Percentiles rank a stretch among this genome's conserved stretches.
Conservation (phyloP, 192 early-diverging fungal species). For the Backusella liffmaniae region DNA sequence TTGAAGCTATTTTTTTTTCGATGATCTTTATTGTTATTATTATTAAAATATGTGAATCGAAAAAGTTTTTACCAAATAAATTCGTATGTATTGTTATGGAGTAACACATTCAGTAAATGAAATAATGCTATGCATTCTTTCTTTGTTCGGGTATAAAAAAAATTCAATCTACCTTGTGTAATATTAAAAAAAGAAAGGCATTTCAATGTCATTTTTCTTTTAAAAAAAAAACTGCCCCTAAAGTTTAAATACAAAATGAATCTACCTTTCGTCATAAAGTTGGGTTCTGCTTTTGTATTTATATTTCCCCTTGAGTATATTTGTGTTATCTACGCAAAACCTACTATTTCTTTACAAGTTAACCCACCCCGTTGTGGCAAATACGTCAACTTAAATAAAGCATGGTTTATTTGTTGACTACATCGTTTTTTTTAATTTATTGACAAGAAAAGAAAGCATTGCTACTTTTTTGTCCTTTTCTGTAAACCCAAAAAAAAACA, state of each 20-base stretch:
- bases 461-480: not conserved
- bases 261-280: not conserved
- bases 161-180: not conserved
- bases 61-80: not conserved
- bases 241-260: not conserved
- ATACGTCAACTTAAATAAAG: not conserved
- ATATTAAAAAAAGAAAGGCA: not conserved
- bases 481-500: not conserved
- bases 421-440: not conserved
- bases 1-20: too few species aligned
- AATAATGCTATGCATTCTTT: not conserved
- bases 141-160: not conserved
- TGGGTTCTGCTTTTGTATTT: conserved; percentile 1
- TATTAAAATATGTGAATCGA: too few species aligned
- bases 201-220: not conserved
- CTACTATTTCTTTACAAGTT: conserved; percentile 8
- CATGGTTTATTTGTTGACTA: not conserved
- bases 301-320: not conserved
- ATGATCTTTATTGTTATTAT: too few species aligned
- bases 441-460: not conserved
- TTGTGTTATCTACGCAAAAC: not conserved
- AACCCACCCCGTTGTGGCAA: not conserved
- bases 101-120: conserved; percentile 1
- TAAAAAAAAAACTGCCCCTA: not conserved
- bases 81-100: not conserved